phyloP scores from a whole-genome alignment of 257 asterid genomes.

The Jasminum sambac region DNA sequence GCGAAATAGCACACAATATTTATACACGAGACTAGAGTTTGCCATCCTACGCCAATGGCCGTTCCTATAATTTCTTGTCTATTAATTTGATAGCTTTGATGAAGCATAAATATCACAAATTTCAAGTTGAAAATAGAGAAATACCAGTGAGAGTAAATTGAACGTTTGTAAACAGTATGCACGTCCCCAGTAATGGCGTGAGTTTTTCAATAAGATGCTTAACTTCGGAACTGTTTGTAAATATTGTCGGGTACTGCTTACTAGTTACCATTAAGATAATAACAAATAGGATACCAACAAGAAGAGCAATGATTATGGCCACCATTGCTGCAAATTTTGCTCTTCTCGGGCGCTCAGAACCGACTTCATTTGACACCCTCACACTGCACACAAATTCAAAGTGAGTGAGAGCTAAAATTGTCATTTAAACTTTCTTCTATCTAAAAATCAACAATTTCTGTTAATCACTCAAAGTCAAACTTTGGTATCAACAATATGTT shows the following conservation, averaged over 20 bases:
- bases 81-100: background rate
- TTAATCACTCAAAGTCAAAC: too few relatives aligned
- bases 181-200: conserved; percentile 49
- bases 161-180: conserved; percentile 38
- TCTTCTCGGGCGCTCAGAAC: conserved; percentile 39
- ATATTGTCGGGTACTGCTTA: conserved; percentile 41
- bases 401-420: background rate
- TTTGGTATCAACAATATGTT: background rate
- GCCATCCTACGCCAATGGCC: conserved; percentile 69
- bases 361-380: conserved; percentile 56
- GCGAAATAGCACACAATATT: conserved; percentile 43
- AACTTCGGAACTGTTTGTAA: conserved; percentile 36
- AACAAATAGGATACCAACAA: conserved; percentile 35
- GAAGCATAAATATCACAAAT: too few relatives aligned
- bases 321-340: conserved; percentile 45
- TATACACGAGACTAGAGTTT: conserved; percentile 41
- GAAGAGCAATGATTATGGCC: conserved; percentile 34
- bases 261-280: conserved; percentile 27
- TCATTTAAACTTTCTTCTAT: background rate
- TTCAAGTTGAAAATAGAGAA: background rate
- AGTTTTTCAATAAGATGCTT: conserved; percentile 40
- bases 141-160: conserved; percentile 54
- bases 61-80: conserved; percentile 32
- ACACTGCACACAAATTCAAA: conserved; percentile 34
- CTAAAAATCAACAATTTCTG: too few relatives aligned